Evolutionary conservation across 148 eudicot genomes (phyloP), one percentile per base, ranked within the genome.

Genomic region (Amaranthus hypochondriacus): DNA sequence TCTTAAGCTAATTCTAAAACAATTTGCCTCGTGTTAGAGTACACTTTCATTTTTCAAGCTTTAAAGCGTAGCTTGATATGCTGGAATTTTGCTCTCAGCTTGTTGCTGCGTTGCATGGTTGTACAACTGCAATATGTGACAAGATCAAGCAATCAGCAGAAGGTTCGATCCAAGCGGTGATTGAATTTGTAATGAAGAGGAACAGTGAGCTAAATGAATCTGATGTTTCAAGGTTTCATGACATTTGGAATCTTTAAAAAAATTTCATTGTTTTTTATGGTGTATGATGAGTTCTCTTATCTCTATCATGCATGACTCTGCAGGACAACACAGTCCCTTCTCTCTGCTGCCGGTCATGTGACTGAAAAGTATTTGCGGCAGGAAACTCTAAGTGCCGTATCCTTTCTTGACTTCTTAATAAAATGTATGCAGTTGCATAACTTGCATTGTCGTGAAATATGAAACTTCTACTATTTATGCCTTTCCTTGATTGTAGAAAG

Each of bases 241-340:
- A 51, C 49, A 60, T 43, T 49, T 71, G 5, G 51, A 28, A 42
- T 75, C 58, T 57, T 48, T 52, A 50, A 56, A 21, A 7, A 42
- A 59, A 11, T 1, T 48, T 61, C 6, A 21, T 6, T 50, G 6
- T 59, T 73, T 56, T 13, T 8, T 47, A n/a, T 64, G 57, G 48
- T 64, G 52, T 21, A 58, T 51, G 43, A 4, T 65, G 48, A 42
- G 21, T 9, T 50, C 43, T 80, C 56, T 72, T 66, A 67, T 66
- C 50, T 44, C 8, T 49, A 42, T 70, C 56, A 43, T 66, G 68
- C 74, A 54, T 76, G 48, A 70, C 75, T 9, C 73, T 77, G 52
- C 92, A 95, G 99, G 89, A 92, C 93, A 70, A 86, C 94, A 68
- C 97, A 92, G 70, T 92, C 99, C 56, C 81, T 95, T 97, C 96